Conservation (phyloP, 257 asterid species). For the Nemophila menziesii region DNA sequence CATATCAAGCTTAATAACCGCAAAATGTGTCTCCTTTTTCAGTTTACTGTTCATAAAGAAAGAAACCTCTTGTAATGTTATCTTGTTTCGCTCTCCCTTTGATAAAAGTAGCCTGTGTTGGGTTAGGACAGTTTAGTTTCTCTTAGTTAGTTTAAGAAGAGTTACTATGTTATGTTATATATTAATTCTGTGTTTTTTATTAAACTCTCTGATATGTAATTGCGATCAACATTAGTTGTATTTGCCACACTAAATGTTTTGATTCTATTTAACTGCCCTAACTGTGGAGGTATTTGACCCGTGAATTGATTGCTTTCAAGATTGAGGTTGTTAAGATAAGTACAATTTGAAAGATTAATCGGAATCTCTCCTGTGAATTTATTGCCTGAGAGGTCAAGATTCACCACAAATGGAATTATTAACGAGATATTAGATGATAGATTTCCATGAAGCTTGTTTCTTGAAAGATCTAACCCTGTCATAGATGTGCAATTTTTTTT, state of each 20-base stretch:
- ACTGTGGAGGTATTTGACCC: slow-evolving; percentile 24
- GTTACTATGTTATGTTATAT: no score
- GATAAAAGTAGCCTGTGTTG: no score
- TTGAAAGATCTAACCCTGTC: slow-evolving; percentile 72
- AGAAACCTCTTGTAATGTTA: no score
- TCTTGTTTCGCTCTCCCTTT: no score
- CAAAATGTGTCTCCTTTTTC: no score
- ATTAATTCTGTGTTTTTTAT: no score
- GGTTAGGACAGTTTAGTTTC: no score
- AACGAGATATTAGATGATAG: slow-evolving; percentile 48
- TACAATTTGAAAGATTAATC: slow-evolving; percentile 35
- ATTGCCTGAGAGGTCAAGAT: slow-evolving; percentile 75
- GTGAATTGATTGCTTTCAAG: slow-evolving; percentile 46
- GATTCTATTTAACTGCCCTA: slow-evolving; percentile 23
- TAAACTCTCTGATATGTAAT: no score
- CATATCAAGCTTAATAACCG: no score
- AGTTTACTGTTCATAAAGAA: no score
- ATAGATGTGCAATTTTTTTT: slow-evolving; percentile 36
- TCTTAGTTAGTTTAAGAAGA: no score
- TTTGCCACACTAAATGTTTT: slow-evolving; percentile 23
- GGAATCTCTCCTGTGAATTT: slow-evolving; percentile 58
- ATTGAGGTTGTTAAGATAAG: slow-evolving; percentile 35
- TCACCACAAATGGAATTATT: slow-evolving; percentile 20
- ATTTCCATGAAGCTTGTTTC: slow-evolving; percentile 40
- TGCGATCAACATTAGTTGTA: no score